Evolutionary conservation across 1,284 basidiomycete species (phyloP).

Genomic region (Tylopilus orsonianus): DNA sequence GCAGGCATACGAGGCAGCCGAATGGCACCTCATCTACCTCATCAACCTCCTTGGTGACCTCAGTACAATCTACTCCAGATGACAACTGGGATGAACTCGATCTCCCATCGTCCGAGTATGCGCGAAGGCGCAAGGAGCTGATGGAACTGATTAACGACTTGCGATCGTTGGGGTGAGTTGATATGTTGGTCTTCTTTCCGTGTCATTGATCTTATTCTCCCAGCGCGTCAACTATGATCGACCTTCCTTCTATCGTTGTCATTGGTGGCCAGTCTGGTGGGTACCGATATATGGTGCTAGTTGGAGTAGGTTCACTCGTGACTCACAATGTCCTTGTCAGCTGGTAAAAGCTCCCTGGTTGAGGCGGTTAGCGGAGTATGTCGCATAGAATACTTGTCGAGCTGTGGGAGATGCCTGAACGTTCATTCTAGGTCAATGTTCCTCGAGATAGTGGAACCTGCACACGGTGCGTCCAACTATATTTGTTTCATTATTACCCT

Average conservation of each 20-base stretch:
- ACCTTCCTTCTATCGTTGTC: slow-evolving; percentile 53
- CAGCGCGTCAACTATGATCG: slow-evolving; percentile 44
- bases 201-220: neutral
- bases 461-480: slow-evolving; percentile 42
- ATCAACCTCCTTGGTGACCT: neutral
- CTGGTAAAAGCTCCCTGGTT: slow-evolving; percentile 60
- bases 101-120: slow-evolving; percentile 42
- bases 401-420: neutral
- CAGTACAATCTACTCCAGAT: slow-evolving; percentile 11
- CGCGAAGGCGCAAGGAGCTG: slow-evolving; percentile 43
- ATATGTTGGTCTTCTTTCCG: neutral
- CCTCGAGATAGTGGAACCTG: slow-evolving; percentile 61
- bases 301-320: neutral
- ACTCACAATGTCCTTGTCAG: slow-evolving; percentile 29
- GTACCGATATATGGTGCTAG: slow-evolving; percentile 12
- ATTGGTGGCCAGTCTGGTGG: slow-evolving; percentile 61
- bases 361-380: slow-evolving; percentile 58
- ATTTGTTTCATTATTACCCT: neutral
- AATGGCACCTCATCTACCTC: neutral
- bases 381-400: neutral
- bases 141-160: slow-evolving; percentile 48
- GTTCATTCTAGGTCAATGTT: slow-evolving; percentile 48
- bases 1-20: neutral
- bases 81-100: slow-evolving; percentile 15
- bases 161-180: slow-evolving; percentile 43